A percentile compares a stretch with the other conserved stretches of the same genome.
Evolutionary conservation across 345 rosid genomes (phyloP).

Genomic region (Corchorus olitorius): DNA sequence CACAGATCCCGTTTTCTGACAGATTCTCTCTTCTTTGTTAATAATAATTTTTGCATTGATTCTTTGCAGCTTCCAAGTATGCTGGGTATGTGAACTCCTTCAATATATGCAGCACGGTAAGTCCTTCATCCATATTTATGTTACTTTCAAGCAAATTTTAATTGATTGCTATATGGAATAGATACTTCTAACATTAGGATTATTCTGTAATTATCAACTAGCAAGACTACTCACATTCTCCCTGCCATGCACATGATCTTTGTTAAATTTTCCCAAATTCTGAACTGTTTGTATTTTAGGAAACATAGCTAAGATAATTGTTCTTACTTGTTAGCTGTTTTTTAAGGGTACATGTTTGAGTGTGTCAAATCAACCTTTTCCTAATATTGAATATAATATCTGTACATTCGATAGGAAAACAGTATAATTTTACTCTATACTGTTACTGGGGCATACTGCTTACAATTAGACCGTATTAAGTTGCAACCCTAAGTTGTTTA

Average conservation of each 20-base stretch:
- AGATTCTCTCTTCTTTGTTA: conserved; percentile 1
- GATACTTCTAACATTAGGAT: neutral
- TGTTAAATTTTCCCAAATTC: neutral
- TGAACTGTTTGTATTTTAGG: neutral
- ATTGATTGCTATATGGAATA: neutral
- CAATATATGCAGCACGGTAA: conserved; percentile 82
- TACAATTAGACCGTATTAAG: neutral
- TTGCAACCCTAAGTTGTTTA: neutral
- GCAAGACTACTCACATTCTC: neutral
- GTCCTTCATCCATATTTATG: conserved; percentile 28
- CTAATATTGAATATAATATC: neutral
- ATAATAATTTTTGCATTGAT: conserved; percentile 11
- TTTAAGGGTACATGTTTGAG: neutral
- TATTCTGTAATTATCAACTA: neutral
- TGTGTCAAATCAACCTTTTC: neutral
- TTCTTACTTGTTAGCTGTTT: neutral
- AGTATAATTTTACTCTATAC: neutral
- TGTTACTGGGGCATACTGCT: neutral
- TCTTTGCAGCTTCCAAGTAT: conserved; percentile 80
- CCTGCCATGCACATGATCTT: neutral
- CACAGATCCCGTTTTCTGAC: neutral
- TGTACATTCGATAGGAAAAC: neutral
- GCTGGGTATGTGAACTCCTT: conserved; percentile 85
- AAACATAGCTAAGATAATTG: neutral
- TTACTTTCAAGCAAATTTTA: neutral